Evolutionary conservation across 2,329 filamentous ascomycete species (phyloP).

Genomic region (Aspergillus viridinutans): DNA sequence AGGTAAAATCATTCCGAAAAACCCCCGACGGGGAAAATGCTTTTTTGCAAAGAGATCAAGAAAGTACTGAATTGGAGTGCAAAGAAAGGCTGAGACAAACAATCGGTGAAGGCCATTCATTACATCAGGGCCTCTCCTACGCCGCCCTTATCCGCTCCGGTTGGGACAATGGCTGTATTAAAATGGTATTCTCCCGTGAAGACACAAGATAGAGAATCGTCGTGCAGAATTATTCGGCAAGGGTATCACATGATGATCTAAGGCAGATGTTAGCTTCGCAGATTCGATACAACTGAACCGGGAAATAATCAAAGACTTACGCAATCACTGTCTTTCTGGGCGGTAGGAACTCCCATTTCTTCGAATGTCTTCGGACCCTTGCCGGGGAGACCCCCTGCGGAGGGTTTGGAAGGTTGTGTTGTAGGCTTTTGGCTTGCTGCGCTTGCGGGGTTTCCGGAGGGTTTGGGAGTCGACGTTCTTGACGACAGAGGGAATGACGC

Average conservation of each 20-base stretch:
- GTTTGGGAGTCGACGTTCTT: constrained; percentile 36
- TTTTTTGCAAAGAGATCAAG: background rate
- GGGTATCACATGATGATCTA: constrained; percentile 44
- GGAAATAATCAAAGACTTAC: constrained; percentile 50
- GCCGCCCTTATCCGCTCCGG: background rate
- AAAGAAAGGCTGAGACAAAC: background rate
- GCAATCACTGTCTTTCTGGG: constrained; percentile 83
- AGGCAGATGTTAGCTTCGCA: constrained; percentile 10
- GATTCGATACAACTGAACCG: background rate
- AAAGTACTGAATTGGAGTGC: background rate
- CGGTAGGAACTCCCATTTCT: constrained; percentile 90
- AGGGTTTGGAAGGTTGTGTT: constrained; percentile 23
- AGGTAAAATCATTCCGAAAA: background rate
- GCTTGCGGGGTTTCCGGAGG: constrained; percentile 20
- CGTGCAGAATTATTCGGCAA: constrained; percentile 8
- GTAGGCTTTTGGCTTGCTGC: constrained; percentile 36
- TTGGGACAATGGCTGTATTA: background rate
- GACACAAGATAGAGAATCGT: constrained; percentile 15
- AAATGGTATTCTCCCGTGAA: constrained; percentile 9
- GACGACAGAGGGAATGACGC: constrained; percentile 31
- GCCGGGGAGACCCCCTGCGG: constrained; percentile 42
- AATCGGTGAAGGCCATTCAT: background rate
- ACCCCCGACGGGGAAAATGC: background rate
- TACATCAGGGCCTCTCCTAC: background rate
- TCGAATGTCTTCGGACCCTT: constrained; percentile 95